Base-by-base conservation (phyloP, 805 yeast genomes). In the Candida xyloterini region DNA sequence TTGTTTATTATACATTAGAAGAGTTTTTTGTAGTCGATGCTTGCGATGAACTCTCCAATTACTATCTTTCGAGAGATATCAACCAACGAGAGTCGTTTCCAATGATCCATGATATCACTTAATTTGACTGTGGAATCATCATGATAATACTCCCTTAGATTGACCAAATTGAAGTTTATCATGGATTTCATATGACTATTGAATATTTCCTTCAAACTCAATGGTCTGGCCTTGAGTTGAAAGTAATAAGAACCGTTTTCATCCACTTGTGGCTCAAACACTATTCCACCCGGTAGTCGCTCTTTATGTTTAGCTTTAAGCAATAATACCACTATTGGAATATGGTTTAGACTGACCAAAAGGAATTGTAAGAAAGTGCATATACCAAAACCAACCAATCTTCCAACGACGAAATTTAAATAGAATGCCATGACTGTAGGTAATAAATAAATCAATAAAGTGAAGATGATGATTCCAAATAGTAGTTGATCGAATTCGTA, bases 401-500 rank as follows among this genome's bases (percentile, higher is more conserved):
- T 68, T 4, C 81, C 66, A 0, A 71, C 44, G 5, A 86, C 83
- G 60, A 89, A 91, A 15, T 81, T 75, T 13, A 79, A 50, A 56
- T 93, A 93, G 57, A 90, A 93, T 10, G 93, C 93, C 50, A 81
- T 58, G 2, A 88, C 83, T 0, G 99, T 93, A 1, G 99, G 99
- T 35, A 89, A 60, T 24, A 95, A 66, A 50, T 89, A 85, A 0
- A 84, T 63, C 37, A 86, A 65, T 11, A 90, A 78, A 34, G 91
- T 87, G 62, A 93, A 93, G 13, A 91, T 62, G 41, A 93, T 71
- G 2, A 96, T 93, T 0, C 99, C 99, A 56, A 91, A 65, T 34
- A 95, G 66, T 40, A 91, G 68, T 55, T 90, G 95, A 57, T 90
- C 96, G 16, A 91, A 66, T 44, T 85, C 91, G 59, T 85, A 91